Evolutionary conservation across 768 basidiomycete genomes (phyloP), one percentile per base, ranked within the genome.

Genomic region (Phylloporus arenicola): DNA sequence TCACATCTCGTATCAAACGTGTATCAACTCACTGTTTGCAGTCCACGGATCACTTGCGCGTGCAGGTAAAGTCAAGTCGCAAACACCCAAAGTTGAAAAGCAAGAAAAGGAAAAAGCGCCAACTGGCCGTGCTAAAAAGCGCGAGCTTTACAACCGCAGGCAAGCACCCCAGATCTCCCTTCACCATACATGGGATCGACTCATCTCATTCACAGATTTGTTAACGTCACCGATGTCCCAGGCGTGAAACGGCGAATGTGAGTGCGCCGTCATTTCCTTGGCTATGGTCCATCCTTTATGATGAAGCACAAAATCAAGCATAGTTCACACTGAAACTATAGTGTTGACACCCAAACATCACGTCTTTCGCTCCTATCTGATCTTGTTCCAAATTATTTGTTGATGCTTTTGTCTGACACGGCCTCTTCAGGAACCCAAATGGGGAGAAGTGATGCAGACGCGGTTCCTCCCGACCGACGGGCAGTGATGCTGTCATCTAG

Each of bases 311-410:
- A 41, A 73, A 71, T 69, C 75, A 75, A 69, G 86, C 92, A 93
- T 93, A 93, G 92, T 94, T 93, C 91, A 94, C 88, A 83, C 92
- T 84, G 91, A 95, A 89, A 70, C 72, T 66, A 71, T 69, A 64
- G 70, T 92, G 90, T 88, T 83, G 87, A 92, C 73, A 85, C 78
- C 71, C 72, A 81, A 76, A 59, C 84, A 90, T 89, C 86, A 81
- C 70, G 91, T 96, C 92, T 94, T 94, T 94, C 92, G 92, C 92
- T 94, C 91, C 92, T 94, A 94, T 94, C 91, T 94, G 92, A 94
- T 70, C 31, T 54, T 35, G 6, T 20, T 27, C 27, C 2, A 27
- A 30, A 9, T 29, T 3, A 29, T 14, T 2, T 47, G 35, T 40
- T 6, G n/a, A 3, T 14, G 7, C 11, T 24, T 17, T 19, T 43